Conservation (phyloP, 352 stramenopile species). For the Phytopythium helicoides region DNA sequence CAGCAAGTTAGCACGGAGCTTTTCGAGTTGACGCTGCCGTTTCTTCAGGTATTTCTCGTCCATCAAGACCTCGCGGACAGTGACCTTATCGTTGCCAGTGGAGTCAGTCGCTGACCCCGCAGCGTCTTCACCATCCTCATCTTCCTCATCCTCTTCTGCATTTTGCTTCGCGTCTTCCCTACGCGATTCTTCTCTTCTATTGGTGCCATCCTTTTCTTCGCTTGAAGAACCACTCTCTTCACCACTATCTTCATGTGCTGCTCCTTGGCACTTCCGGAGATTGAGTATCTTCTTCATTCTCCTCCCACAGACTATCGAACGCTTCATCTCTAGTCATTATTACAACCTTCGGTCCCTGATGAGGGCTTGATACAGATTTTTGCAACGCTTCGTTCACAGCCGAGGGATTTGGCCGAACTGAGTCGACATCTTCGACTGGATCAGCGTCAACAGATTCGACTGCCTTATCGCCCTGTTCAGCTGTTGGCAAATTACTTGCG, state of each 20-base stretch:
- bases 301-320: constrained; percentile 77
- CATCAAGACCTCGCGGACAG: constrained; percentile 50
- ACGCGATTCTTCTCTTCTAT: not conserved
- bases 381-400: too few species aligned
- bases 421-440: too few species aligned
- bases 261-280: not conserved
- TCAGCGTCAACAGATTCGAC: too few species aligned
- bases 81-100: not conserved
- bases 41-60: constrained; percentile 80
- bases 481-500: too few species aligned
- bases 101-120: constrained; percentile 12
- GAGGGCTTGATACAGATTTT: too few species aligned
- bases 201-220: not conserved
- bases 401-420: too few species aligned
- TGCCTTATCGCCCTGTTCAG: too few species aligned
- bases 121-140: constrained; percentile 26
- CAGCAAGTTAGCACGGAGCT: constrained; percentile 41
- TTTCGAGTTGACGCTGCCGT: constrained; percentile 70
- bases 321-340: constrained; percentile 70
- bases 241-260: not conserved
- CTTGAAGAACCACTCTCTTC: not conserved
- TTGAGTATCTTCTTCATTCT: constrained; percentile 39
- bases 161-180: constrained; percentile 5
- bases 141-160: constrained; percentile 24
- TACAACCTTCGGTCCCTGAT: constrained; percentile 1